Percentiles rank a stretch among this genome's conserved stretches.
Conservation (phyloP, 2,329 filamentous ascomycete genomes). For the Zasmidium citrigriseum region DNA sequence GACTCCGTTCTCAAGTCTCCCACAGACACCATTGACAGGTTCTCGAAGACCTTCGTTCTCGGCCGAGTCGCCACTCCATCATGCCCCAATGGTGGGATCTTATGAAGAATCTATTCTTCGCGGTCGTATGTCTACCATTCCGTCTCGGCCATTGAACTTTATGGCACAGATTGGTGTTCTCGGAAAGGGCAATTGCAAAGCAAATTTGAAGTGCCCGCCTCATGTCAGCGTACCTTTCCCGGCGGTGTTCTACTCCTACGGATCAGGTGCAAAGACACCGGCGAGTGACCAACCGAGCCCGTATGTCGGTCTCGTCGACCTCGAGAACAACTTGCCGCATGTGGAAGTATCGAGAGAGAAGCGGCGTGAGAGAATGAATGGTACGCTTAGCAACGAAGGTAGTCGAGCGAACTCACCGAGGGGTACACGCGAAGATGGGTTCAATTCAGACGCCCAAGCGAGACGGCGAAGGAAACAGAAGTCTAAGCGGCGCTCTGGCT, state of each 20-base stretch:
- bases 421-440: constrained; percentile 24
- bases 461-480: constrained; percentile 45
- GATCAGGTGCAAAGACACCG: constrained; percentile 64
- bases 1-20: constrained; percentile 46
- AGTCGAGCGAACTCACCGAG: constrained; percentile 31
- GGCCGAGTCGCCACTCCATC: constrained; percentile 74
- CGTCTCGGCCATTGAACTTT: constrained; percentile 89
- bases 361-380: constrained; percentile 34
- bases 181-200: constrained; percentile 84
- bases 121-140: constrained; percentile 94
- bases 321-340: constrained; percentile 72
- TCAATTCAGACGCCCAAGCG: constrained; percentile 26
- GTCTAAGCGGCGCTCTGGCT: constrained; percentile 57
- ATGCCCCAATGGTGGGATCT: constrained; percentile 94
- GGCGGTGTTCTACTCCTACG: constrained; percentile 94
- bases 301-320: constrained; percentile 89
- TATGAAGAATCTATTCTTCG: constrained; percentile 96
- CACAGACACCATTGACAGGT: constrained; percentile 50
- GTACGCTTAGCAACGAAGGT: constrained; percentile 25
- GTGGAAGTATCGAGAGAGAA: constrained; percentile 27
- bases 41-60: constrained; percentile 70
- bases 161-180: constrained; percentile 93
- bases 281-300: constrained; percentile 87
- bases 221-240: constrained; percentile 91
- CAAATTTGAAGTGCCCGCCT: constrained; percentile 79